phyloP scores from a whole-genome alignment of 1,284 basidiomycete genomes.

The Xerocomus minutiporus region DNA sequence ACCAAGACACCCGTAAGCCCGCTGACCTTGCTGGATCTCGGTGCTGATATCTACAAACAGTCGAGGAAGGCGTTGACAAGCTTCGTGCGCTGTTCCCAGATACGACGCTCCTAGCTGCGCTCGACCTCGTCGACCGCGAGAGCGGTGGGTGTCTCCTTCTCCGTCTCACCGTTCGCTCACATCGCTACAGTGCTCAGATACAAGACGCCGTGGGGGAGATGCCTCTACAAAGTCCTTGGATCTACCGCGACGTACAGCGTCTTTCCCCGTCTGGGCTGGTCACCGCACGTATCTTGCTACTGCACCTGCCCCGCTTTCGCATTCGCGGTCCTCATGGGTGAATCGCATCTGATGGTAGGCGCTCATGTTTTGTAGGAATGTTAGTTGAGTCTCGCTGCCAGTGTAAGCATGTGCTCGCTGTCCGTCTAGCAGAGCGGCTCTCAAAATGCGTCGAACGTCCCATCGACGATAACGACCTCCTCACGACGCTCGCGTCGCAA shows the following conservation, averaged over 20 bases:
- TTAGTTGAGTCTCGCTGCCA: conserved; percentile 25
- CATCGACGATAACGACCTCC: conserved; percentile 45
- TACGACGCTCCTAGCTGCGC: conserved; percentile 55
- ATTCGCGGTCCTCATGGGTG: conserved; percentile 54
- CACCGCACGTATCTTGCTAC: conserved; percentile 42
- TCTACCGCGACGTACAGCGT: conserved; percentile 60
- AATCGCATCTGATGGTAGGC: conserved; percentile 61
- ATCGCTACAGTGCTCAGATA: conserved; percentile 55
- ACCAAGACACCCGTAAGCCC: conserved; percentile 29
- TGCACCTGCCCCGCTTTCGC: conserved; percentile 74
- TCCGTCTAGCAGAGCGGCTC: conserved; percentile 51
- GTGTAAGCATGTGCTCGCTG: conserved; percentile 78
- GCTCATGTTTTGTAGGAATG: not conserved
- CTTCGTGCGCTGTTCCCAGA: conserved; percentile 59
- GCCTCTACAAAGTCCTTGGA: conserved; percentile 62
- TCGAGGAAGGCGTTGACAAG: conserved; percentile 52
- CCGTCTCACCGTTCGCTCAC: not conserved
- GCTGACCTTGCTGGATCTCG: not conserved
- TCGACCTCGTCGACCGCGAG: conserved; percentile 67
- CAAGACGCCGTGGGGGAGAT: conserved; percentile 50
- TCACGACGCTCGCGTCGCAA: conserved; percentile 30
- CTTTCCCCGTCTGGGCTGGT: conserved; percentile 46
- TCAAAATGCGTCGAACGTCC: conserved; percentile 48
- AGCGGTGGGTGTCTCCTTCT: conserved; percentile 42
- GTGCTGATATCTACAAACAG: conserved; percentile 32